A percentile compares a stretch with the other conserved stretches of the same genome.
phyloP scores from a whole-genome alignment of 805 yeast species.

The Candida maris region DNA sequence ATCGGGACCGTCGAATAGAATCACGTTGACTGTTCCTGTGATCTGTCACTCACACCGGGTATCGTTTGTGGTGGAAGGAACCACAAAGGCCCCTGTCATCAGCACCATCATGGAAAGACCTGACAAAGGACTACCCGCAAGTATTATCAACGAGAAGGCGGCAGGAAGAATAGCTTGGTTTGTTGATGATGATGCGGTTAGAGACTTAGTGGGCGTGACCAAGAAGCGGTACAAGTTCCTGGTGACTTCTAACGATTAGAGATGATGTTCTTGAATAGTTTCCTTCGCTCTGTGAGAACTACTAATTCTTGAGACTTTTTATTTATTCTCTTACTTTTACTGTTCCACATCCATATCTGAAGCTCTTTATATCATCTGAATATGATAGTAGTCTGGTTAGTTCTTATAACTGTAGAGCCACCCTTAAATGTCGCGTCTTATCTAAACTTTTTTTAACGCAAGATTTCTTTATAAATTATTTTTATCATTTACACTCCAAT shows the following conservation, averaged over 20 bases:
- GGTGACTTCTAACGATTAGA: conserved; percentile 18
- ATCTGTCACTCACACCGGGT: conserved; percentile 91
- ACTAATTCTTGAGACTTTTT: too few species aligned
- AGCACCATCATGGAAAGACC: conserved; percentile 94
- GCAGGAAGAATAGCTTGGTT: conserved; percentile 97
- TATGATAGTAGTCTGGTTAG: too few species aligned
- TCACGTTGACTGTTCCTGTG: conserved; percentile 89
- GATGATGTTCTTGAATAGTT: too few species aligned
- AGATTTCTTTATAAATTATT: too few species aligned
- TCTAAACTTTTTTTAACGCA: too few species aligned
- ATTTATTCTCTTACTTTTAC: too few species aligned
- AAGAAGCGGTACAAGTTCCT: conserved; percentile 67
- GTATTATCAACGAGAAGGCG: conserved; percentile 92
- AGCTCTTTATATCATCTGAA: too few species aligned
- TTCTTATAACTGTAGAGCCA: too few species aligned
- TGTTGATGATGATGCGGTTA: conserved; percentile 89
- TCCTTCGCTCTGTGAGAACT: too few species aligned
- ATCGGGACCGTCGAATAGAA: conserved; percentile 77
- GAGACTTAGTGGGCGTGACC: conserved; percentile 65
- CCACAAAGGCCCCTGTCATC: conserved; percentile 89
- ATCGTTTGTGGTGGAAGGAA: conserved; percentile 94
- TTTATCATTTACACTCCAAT: too few species aligned
- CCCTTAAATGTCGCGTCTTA: too few species aligned
- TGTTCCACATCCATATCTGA: too few species aligned
- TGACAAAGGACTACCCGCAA: conserved; percentile 91